phyloP scores from a whole-genome alignment of 2,329 filamentous ascomycete genomes.

The Plenodomus biglobosus region DNA sequence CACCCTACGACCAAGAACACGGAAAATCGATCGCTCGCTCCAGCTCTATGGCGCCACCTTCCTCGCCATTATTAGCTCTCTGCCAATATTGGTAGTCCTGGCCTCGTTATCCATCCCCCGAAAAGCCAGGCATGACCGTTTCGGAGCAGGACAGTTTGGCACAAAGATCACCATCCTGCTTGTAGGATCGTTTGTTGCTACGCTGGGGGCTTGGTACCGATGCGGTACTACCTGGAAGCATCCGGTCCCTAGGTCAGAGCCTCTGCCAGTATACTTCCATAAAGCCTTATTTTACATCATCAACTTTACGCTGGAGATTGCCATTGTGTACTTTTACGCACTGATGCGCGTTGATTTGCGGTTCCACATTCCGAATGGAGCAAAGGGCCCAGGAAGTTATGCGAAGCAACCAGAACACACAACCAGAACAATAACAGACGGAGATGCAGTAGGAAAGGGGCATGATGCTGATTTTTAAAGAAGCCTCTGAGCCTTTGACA shows the following conservation, averaged over 20 bases:
- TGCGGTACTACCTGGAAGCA: conserved; percentile 59
- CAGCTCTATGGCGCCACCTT: conserved; percentile 64
- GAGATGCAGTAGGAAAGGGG: not conserved
- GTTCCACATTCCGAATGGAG: conserved; percentile 75
- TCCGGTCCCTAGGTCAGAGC: conserved; percentile 47
- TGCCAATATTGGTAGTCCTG: conserved; percentile 62
- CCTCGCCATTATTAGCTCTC: conserved; percentile 65
- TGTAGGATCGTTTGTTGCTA: conserved; percentile 59
- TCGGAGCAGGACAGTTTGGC: conserved; percentile 66
- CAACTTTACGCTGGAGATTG: conserved; percentile 72
- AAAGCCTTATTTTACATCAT: conserved; percentile 77
- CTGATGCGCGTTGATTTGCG: conserved; percentile 69
- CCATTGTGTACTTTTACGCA: conserved; percentile 67
- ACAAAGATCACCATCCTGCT: conserved; percentile 67
- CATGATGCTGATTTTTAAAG: not conserved
- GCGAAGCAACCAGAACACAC: not conserved
- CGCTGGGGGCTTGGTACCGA: conserved; percentile 69
- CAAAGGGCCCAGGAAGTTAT: conserved; percentile 49
- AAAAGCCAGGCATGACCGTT: conserved; percentile 55
- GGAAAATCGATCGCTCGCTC: conserved; percentile 60
- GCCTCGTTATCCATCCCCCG: conserved; percentile 51
- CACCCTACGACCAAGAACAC: conserved; percentile 58
- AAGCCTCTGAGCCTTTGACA: not conserved
- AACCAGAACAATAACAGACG: not conserved
- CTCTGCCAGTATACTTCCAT: conserved; percentile 68